phyloP scores from a whole-genome alignment of 352 stramenopile genomes.

The Phytophthora pinifolia region DNA sequence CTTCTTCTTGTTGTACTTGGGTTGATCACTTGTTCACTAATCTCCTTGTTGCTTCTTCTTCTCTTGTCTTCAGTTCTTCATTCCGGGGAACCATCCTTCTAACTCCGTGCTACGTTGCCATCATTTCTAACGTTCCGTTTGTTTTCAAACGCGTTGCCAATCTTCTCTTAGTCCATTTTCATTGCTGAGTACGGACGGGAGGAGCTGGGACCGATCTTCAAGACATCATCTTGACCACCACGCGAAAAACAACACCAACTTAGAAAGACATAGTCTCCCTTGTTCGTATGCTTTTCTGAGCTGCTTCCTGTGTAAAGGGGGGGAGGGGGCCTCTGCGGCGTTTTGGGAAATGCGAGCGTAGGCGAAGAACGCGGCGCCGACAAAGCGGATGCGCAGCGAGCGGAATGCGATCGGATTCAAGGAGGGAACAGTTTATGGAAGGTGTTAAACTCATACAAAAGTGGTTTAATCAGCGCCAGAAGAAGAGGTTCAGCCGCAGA shows the following conservation, averaged over 20 bases:
- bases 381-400: slow-evolving; percentile 2
- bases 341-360: slow-evolving; percentile 56
- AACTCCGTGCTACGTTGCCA: slow-evolving; percentile 71
- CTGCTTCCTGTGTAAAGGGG: slow-evolving; percentile 61
- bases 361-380: background rate
- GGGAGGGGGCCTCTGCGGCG: slow-evolving; percentile 68
- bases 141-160: slow-evolving; percentile 56
- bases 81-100: slow-evolving; percentile 83
- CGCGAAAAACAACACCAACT: slow-evolving; percentile 75
- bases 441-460: background rate
- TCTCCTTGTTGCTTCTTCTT: slow-evolving; percentile 52
- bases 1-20: slow-evolving; percentile 37
- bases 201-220: slow-evolving; percentile 59
- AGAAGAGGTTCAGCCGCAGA: slow-evolving; percentile 17
- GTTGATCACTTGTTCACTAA: slow-evolving; percentile 41
- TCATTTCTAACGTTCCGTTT: slow-evolving; percentile 79
- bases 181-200: slow-evolving; percentile 63
- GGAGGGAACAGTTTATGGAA: background rate
- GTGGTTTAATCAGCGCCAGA: background rate
- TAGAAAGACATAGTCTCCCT: slow-evolving; percentile 91
- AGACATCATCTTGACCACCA: slow-evolving; percentile 80
- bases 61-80: slow-evolving; percentile 78
- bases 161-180: slow-evolving; percentile 53
- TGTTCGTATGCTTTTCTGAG: slow-evolving; percentile 71
- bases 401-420: background rate